Evolutionary conservation across 805 yeast species (phyloP), one percentile per base, ranked within the genome.

Genomic region (Candida coquimbonensis): DNA sequence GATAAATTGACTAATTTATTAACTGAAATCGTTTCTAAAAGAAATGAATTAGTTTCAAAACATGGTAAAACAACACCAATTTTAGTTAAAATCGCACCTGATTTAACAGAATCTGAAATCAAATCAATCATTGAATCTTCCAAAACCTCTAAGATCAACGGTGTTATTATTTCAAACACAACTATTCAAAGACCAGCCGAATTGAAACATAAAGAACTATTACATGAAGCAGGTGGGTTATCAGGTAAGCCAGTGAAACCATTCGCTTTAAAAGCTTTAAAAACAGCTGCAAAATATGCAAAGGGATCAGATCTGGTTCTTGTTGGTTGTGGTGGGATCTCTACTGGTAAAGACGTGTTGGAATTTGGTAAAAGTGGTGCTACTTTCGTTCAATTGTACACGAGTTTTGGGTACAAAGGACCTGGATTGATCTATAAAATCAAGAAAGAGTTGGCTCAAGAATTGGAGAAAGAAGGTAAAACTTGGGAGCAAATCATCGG

Each of bases 361-460:
- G 97, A 90, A 53, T 91, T 83, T 64, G 96, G 93, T 32, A 80
- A 78, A 58, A 96, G 96, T 1, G 98, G 98, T 47, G 98, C 98
- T 13, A 75, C 84, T n/a, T 86, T 81, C 61, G 80, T 91, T 41
- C 86, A 91, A 65, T 63, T 89, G 45, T 88, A 89, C 68, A 90
- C 98, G 3, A 80, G 95, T 2, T 87, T 87, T 63, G 96, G 95
- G 0, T 91, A 87, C 70, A 80, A 80, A 60, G 98, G 98, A 1
- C 96, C 97, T 1, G 96, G 95, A 3, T 69, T 87, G 44, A 85
- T 83, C 9, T 68, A 75, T 43, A 72, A 74, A 55, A 70, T 84
- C 49, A 78, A 80, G 49, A 74, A 74, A 49, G 87, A 80, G 55
- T 67, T 83, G 40, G 70, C 76, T 16, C 61, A 61, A 9, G 82